Evolutionary conservation across 176 grass and related monocot genomes (phyloP).

Genomic region (Oryza meyeriana): DNA sequence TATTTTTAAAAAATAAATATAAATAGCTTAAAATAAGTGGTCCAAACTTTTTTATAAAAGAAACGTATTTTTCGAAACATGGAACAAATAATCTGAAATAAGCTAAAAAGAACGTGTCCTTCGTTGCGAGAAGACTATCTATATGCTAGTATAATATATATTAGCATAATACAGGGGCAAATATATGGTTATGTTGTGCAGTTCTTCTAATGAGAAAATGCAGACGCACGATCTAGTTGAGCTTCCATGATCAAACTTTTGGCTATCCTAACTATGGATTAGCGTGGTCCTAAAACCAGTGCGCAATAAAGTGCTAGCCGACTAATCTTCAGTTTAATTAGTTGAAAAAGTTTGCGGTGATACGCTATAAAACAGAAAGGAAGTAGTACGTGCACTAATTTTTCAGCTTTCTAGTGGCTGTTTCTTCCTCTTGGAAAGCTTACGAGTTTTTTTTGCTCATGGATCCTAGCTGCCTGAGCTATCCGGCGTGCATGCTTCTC

Average conservation of each 20-base stretch:
- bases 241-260: background rate
- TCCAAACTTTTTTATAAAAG: too few species aligned
- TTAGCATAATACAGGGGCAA: too few species aligned
- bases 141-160: background rate
- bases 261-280: background rate
- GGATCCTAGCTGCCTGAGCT: background rate
- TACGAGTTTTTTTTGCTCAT: background rate
- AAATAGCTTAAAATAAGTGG: too few species aligned
- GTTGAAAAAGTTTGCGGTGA: background rate
- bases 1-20: too few species aligned
- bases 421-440: background rate
- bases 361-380: conserved; percentile 3
- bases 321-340: background rate
- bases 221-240: background rate
- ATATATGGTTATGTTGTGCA: background rate
- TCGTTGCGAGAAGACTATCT: background rate
- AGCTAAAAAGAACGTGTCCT: too few species aligned
- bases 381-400: background rate
- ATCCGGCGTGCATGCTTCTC: conserved; percentile 23
- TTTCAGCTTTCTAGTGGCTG: background rate
- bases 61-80: too few species aligned
- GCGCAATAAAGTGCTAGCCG: conserved; percentile 2
- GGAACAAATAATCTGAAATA: too few species aligned
- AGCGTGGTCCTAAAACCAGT: background rate
- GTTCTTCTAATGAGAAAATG: background rate